Base-by-base conservation (phyloP, 441 rosid species). In the Gossypium davidsonii region DNA sequence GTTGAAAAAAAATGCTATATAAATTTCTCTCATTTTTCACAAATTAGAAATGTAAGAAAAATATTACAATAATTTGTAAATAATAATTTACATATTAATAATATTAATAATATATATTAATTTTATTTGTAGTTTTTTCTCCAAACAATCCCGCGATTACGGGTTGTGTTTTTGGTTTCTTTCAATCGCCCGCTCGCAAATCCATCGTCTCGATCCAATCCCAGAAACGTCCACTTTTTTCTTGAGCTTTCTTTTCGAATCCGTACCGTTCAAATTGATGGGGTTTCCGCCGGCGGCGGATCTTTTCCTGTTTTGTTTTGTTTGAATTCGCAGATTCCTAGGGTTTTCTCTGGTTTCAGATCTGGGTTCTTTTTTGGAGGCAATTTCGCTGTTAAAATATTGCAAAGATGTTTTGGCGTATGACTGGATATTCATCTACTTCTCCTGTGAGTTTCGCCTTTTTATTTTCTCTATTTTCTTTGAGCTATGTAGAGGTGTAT, bases 371-470 rank as follows among this genome's bases (percentile, higher is more conserved):
- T 53, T 53, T 53, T 53, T 20, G 74, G 71, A 28, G 23, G 67
- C 67, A 65, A 57, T 57, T 75, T 76, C 76, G 73, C 67, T 55
- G 71, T 58, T 60, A 64, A 70, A 75, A 23, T 59, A 52, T 65
- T 59, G 77, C 15, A 59, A 89, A 82, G 82, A 93, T 93, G 98
- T 91, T 93, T 80, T 93, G 98, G 98, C 97, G 96, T 58, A 91
- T 93, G 96, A 84, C 97, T 20, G 97, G 97, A 52, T 85, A 91
- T 80, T 91, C 97, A 74, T 85, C 97, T 69, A 91, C 97, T 21
- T 91, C 98, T 78, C 94, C 97, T 78, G 98, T 93, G 83, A 85
- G 96, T 84, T 31, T 49, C 18, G 10, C 56, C 67, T 46, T 62
- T 37, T 46, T 28, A 49, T 28, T 25, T 57, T 70, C 31, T 42